Evolutionary conservation across 352 stramenopile species (phyloP), one percentile per base, ranked within the genome.

Genomic region (Phytophthora pinifolia): DNA sequence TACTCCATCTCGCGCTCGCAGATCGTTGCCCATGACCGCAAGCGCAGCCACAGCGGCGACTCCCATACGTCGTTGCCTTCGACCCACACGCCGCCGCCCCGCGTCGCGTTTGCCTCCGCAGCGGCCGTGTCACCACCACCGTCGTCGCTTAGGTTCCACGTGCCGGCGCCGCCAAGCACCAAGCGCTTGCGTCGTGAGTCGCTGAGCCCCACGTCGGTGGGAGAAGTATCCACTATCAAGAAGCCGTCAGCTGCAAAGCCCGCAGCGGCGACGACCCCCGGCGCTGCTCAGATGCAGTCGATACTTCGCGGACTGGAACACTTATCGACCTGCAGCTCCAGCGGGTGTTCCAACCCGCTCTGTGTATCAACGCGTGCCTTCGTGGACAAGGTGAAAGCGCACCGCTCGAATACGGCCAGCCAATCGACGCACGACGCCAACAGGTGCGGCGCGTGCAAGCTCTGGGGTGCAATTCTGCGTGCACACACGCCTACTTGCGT

Each of bases 281-380:
- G 67, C 7, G 42, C 63, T 27, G 70, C 72, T 12, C 77, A 86
- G 53, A 72, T 86, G 65, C 73, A 84, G 45, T 86, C 76, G 10
- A 68, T 84, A 30, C 58, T 83, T 33, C 71, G 76, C 27, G 76
- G 76, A 7, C 57, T 86, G 15, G 52, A 79, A 27, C 76, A 86
- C 58, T 4, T 84, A 31, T 65, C 73, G 3, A 46, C 37, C 6
- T 86, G 76, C 20, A 38, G 35, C 8, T 8, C 57, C 5, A 33
- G n/a, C 6, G 76, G 76, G 1, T 86, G 76, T 34, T 36, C 45
- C 22, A 86, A 84, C 38, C 73, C 73, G 27, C 53, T 86, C 6
- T 86, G 76, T 54, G 53, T 77, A 8, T 84, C 73, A 20, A 84
- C 76, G 33, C 67, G 63, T n/a, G 62, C 61, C 15, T 86, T 86